Base-by-base conservation (phyloP, 2,329 filamentous ascomycete genomes). In the Fusarium sp. region DNA sequence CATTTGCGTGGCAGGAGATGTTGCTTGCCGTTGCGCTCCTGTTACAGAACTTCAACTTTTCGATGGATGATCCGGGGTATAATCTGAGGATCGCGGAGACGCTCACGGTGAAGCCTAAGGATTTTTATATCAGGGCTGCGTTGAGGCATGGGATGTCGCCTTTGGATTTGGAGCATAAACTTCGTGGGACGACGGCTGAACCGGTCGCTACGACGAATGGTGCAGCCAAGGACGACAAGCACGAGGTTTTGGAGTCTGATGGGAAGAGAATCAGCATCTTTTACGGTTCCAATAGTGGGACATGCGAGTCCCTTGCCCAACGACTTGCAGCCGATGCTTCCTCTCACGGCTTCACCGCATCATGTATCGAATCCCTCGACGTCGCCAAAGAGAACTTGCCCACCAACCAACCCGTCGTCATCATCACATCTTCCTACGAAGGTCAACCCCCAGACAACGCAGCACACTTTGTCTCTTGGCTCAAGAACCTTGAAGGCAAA, bases 401-500 rank as follows among this genome's bases (percentile, higher is more conserved):
- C 0, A 88, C 83, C 60, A 84, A 87, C 20, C 84, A 87, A 16
- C 91, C 91, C 0, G 84, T 92, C 0, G 83, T 93, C 14, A 85
- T 94, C 65, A 87, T 95, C 70, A 90, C 90, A 0, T 87, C 92
- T 0, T 91, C 89, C 2, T 95, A 94, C 76, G 92, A 95, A 77
- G 92, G 93, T 1, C 85, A 92, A 62, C 91, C 92, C 0, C 89
- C 92, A 0, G 91, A 93, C 71, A 94, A 95, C 67, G 92, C 92
- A 0, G 86, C 83, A 0, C 86, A 89, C 56, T 94, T 94, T 76
- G 87, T 91, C 38, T 82, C 86, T 6, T 94, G 92, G 92, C 77
- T 94, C 3, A 84, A 89, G 74, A 83, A 77, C 14, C 80, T 88
- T 13, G 82, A 86, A 36, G 84, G 89, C 69, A 79, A 16, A 70